A percentile compares a stretch with the other conserved stretches of the same genome.
Conservation (phyloP, 73 alveolate species). For the Paramecium octaurelia region DNA sequence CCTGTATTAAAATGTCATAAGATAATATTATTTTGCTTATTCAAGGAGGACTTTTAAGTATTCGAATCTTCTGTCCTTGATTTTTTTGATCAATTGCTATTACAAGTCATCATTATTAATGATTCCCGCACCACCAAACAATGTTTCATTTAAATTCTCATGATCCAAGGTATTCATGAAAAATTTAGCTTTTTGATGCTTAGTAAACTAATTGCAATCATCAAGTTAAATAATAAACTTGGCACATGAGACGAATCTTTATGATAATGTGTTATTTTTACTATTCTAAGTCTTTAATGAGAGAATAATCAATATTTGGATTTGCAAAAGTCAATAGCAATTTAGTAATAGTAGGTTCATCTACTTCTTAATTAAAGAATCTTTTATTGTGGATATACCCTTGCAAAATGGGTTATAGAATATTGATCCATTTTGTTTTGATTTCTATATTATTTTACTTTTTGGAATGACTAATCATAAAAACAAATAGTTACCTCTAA, state of each 20-base stretch:
- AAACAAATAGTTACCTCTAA: background rate
- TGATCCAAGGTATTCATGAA: constrained; percentile 22
- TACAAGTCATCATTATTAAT: background rate
- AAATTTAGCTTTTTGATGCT: constrained; percentile 8
- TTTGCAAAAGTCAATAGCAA: background rate
- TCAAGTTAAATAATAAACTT: background rate
- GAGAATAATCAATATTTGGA: constrained; percentile 25
- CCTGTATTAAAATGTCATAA: background rate
- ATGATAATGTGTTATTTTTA: background rate
- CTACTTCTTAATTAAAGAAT: background rate
- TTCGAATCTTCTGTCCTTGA: constrained; percentile 1
- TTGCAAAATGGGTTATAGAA: background rate
- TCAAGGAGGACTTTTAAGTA: background rate
- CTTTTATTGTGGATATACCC: background rate
- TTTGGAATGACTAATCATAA: background rate
- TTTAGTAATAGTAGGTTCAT: background rate
- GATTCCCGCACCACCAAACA: background rate
- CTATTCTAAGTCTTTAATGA: constrained; percentile 35
- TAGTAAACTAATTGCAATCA: constrained; percentile 22
- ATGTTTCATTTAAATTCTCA: background rate
- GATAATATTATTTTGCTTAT: background rate
- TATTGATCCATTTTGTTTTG: constrained; percentile 3
- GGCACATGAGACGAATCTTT: background rate
- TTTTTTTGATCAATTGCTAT: background rate
- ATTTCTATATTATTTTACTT: background rate